Conservation (phyloP, 2,329 filamentous ascomycete genomes). For the Penicillium sp. region DNA sequence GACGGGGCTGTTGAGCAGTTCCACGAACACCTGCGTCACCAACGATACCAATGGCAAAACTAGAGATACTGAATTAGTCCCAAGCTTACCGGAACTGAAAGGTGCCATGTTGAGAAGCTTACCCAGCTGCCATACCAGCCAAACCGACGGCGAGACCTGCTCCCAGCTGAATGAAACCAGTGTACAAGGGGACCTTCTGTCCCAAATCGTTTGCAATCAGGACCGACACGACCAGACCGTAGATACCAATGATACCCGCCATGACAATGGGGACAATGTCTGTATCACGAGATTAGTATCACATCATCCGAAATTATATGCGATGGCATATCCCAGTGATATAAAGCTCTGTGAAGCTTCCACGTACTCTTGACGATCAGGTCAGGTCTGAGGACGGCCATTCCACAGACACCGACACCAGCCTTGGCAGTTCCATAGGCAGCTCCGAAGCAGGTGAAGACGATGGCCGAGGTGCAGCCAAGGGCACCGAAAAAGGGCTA, state of each 20-base stretch:
- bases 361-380: slow-evolving; percentile 98
- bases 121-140: slow-evolving; percentile 68
- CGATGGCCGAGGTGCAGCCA: slow-evolving; percentile 89
- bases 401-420: slow-evolving; percentile 94
- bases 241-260: slow-evolving; percentile 99
- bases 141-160: slow-evolving; percentile 74
- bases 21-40: slow-evolving; percentile 49
- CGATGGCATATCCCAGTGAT: too few relatives aligned
- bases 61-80: too few relatives aligned
- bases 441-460: slow-evolving; percentile 93
- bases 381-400: slow-evolving; percentile 96
- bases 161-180: slow-evolving; percentile 76
- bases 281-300: too few relatives aligned
- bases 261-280: slow-evolving; percentile 99
- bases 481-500: slow-evolving; percentile 93
- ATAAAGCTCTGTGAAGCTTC: too few relatives aligned
- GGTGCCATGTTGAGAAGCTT: too few relatives aligned
- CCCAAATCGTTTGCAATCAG: slow-evolving; percentile 71
- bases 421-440: slow-evolving; percentile 99
- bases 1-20: slow-evolving; percentile 46
- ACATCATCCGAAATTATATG: too few relatives aligned
- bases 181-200: slow-evolving; percentile 65
- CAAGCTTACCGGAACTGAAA: too few relatives aligned
- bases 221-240: slow-evolving; percentile 83
- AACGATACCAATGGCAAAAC: slow-evolving; percentile 79